phyloP scores from a whole-genome alignment of 2,329 filamentous ascomycete genomes.

The Bipolaris bicolor region DNA sequence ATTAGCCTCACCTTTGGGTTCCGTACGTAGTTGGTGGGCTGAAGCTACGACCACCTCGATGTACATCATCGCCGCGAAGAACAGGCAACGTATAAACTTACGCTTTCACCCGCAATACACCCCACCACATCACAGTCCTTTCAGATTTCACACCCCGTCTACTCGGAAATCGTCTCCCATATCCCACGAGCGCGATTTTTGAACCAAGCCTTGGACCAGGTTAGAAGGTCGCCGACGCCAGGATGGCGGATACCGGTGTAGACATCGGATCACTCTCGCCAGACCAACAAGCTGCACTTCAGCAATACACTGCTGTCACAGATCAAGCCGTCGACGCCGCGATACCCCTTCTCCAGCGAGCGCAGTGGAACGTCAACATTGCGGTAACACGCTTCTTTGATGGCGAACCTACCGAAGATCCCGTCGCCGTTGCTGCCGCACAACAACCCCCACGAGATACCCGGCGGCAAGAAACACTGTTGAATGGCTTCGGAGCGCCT shows the following conservation, averaged over 20 bases:
- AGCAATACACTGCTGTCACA: conserved; percentile 88
- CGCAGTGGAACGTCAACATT: conserved; percentile 97
- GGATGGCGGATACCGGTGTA: conserved; percentile 51
- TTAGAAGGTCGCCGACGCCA: neutral
- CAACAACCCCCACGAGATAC: conserved; percentile 65
- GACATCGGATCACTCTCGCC: conserved; percentile 74
- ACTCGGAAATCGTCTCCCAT: neutral
- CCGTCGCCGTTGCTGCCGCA: conserved; percentile 73
- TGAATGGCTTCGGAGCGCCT: conserved; percentile 55
- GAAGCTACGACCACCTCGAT: conserved; percentile 21
- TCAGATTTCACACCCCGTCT: conserved; percentile 9
- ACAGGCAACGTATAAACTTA: conserved; percentile 23
- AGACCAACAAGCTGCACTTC: conserved; percentile 80
- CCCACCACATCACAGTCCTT: conserved; percentile 24
- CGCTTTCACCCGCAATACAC: conserved; percentile 2
- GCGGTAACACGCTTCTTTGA: conserved; percentile 98
- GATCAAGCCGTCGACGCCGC: conserved; percentile 79
- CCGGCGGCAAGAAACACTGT: conserved; percentile 74
- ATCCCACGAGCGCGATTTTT: neutral
- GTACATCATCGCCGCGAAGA: conserved; percentile 26
- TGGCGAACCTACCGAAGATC: conserved; percentile 80
- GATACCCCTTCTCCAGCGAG: conserved; percentile 78
- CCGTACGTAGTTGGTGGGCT: conserved; percentile 9
- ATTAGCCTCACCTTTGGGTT: conserved; percentile 24
- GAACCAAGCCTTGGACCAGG: neutral